A percentile compares a stretch with the other conserved stretches of the same genome.
Evolutionary conservation across 495 filamentous ascomycete genomes (phyloP).

Genomic region (Tuber melanosporum): DNA sequence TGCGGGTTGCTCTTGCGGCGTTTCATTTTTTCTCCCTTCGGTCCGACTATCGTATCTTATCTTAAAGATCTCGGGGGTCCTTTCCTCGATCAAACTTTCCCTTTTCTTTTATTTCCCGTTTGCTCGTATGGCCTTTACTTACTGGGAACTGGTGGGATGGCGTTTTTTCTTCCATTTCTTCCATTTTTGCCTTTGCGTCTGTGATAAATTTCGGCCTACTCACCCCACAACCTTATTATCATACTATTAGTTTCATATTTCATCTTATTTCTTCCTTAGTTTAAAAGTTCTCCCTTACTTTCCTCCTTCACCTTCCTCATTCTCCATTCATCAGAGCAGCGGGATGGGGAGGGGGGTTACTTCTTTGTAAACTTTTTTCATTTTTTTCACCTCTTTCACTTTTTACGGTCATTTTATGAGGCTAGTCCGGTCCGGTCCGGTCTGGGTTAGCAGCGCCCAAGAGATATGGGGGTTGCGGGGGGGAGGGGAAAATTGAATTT

Average conservation of each 20-base stretch:
- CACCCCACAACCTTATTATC: not conserved
- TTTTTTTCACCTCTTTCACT: not conserved
- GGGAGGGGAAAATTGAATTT: not conserved
- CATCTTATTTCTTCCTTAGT: not conserved
- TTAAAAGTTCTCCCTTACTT: not conserved
- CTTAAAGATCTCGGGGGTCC: not conserved
- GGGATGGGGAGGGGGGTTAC: not conserved
- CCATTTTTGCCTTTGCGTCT: not conserved
- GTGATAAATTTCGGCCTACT: not conserved
- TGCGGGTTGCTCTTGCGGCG: not conserved
- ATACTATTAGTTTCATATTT: constrained; percentile 2
- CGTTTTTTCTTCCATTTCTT: not conserved
- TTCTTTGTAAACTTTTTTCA: not conserved
- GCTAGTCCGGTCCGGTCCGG: not conserved
- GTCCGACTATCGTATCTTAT: not conserved
- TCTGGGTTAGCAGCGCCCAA: not conserved
- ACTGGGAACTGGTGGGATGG: constrained; percentile 1
- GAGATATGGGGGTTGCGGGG: not conserved
- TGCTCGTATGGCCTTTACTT: not conserved
- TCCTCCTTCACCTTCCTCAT: not conserved
- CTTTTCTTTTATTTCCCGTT: not conserved
- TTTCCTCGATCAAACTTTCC: not conserved
- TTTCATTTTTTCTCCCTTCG: not conserved
- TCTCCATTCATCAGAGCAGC: not conserved
- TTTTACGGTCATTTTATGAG: not conserved